Evolutionary conservation across 192 early-diverging fungal genomes (phyloP), one percentile per base, ranked within the genome.

Genomic region (Jimgerdemannia lactiflua): DNA sequence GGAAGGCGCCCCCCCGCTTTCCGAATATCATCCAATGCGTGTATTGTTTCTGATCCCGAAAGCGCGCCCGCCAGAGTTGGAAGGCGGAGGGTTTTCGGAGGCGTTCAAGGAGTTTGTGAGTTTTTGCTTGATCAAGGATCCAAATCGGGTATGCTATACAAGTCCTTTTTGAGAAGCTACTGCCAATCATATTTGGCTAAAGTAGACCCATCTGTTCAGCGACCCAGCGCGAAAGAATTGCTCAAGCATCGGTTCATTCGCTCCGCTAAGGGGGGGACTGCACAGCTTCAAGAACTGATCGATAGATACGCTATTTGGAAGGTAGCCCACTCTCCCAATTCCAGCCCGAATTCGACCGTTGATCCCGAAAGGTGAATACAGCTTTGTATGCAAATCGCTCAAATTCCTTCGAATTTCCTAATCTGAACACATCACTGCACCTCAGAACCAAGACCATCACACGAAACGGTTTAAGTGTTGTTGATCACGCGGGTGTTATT

Each of bases 41-140:
- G 98, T 95, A 14, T 83, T 99, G 49, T 96, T 98, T 76, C 83
- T 96, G 64, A 98, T 98, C 71, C 96, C 95, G 39, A 94, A 96
- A 78, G 94, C 94, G 68, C 89, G 92, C 19, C 95, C 98, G 18
- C 96, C 97, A 54, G 76, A 80, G 70, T 84, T 98, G 59, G 93
- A 91, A 43, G 90, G 92, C 17, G 83, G 86, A 39, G 83, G 86
- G 39, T 97, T 91, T 78, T 91, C 92, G 44, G 92, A 90, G 79
- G 75, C 87, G 0, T 97, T 99, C 85, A 92, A 94, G 75, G 96
- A 98, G 65, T 98, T 99, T 86, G 88, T 98, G 8, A 75, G 85
- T 6, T 73, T 90, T 3, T 99, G 98, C 79, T 81, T 98, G 17
- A 92, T 97, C 70, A 95, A 93, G 76, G 93, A 97, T 78, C 92